These are phyloP conservation scores for Zangia roseola DNA, from an alignment of 768 basidiomycete genomes.

Conservation along the genomic window DNA sequence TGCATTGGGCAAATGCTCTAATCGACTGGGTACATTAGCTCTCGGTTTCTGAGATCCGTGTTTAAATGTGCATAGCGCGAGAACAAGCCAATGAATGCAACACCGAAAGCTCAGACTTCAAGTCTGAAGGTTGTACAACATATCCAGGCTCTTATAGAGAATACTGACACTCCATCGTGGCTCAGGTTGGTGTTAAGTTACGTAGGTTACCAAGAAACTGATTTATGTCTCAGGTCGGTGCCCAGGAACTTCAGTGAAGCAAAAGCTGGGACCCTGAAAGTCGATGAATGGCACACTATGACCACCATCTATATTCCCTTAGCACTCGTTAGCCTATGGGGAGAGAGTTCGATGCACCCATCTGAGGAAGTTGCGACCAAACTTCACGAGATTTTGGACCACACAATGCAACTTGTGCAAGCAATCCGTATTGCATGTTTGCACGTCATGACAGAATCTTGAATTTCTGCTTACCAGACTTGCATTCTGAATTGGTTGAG, in stretches of 20 bases:
- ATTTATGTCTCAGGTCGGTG: not conserved
- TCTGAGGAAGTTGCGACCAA: not conserved
- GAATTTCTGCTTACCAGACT: slow-evolving; percentile 3
- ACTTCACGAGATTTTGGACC: slow-evolving; percentile 13
- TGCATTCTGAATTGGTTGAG: slow-evolving; percentile 19
- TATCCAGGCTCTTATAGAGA: slow-evolving; percentile 3
- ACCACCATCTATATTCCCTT: slow-evolving; percentile 17
- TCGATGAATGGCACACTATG: slow-evolving; percentile 20
- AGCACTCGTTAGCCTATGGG: slow-evolving; percentile 21
- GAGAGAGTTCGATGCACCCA: not conserved
- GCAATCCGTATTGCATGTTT: slow-evolving; percentile 21
- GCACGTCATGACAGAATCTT: slow-evolving; percentile 7
- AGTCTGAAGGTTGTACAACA: not conserved
- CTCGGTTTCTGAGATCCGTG: not conserved
- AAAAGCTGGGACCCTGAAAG: slow-evolving; percentile 14
- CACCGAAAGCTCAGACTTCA: not conserved
- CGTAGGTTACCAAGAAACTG: no score
- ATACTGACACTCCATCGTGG: slow-evolving; percentile 14
- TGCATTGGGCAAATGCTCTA: slow-evolving; percentile 6
- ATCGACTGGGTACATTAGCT: slow-evolving; percentile 4
- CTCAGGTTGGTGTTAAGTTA: not conserved
- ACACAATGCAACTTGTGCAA: slow-evolving; percentile 31
- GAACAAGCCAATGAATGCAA: not conserved
- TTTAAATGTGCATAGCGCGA: not conserved
- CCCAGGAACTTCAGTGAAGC: slow-evolving; percentile 18